Conservation (phyloP, 371 early-diverging fungal species). For the Mucor racemosus region DNA sequence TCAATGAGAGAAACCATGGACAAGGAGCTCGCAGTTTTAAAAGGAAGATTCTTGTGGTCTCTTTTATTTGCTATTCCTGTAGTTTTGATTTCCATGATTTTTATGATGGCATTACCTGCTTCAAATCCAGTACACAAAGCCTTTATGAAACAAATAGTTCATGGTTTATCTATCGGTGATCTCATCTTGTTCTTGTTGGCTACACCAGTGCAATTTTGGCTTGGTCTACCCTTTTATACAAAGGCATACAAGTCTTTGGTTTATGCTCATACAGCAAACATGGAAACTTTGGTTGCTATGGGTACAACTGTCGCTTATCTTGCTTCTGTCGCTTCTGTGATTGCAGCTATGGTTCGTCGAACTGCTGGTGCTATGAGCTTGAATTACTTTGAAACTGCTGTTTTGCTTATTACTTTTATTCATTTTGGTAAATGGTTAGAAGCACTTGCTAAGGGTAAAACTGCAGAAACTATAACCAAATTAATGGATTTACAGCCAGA, state of each 20-base stretch:
- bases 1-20: constrained; percentile 57
- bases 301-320: constrained; percentile 73
- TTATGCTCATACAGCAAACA: constrained; percentile 67
- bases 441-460: constrained; percentile 71
- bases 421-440: constrained; percentile 75
- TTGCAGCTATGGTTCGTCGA: constrained; percentile 53
- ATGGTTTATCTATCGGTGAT: constrained; percentile 56
- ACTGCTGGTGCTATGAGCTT: constrained; percentile 37
- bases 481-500: constrained; percentile 74
- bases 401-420: constrained; percentile 72
- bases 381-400: constrained; percentile 72
- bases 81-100: constrained; percentile 63
- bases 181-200: constrained; percentile 56
- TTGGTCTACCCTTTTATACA: constrained; percentile 57
- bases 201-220: constrained; percentile 64
- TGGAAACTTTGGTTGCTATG: constrained; percentile 72
- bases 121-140: constrained; percentile 43
- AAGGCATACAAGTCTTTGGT: constrained; percentile 61
- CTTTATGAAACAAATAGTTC: constrained; percentile 40
- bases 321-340: constrained; percentile 60
- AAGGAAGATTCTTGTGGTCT: constrained; percentile 57
- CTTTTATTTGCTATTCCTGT: constrained; percentile 66
- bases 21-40: constrained; percentile 46
- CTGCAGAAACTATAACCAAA: constrained; percentile 71
- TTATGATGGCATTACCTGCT: constrained; percentile 61